Base-by-base conservation (phyloP, 2,329 filamentous ascomycete genomes). In the Xylaria sp. region DNA sequence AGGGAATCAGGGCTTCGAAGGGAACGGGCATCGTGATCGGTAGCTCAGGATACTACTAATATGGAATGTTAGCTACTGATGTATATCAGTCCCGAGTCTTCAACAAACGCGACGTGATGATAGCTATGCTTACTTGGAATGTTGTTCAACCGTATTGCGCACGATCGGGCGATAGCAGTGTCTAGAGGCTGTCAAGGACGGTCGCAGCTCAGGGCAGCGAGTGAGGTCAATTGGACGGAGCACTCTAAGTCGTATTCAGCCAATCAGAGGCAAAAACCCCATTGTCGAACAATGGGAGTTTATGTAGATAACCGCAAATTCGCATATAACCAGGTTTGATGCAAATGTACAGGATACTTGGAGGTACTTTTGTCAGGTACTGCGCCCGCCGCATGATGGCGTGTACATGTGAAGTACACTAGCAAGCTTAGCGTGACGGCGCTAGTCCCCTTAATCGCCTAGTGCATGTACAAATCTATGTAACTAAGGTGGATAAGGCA, bases 1-100 rank as follows among this genome's bases (percentile, higher is more conserved):
- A 87, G 49, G 84, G 84, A 74, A 87, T 77, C 66, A 87, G 71
- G 54, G 83, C 76, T 74, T 87, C 84, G 75, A 86, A 87, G 52
- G 84, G 84, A 65, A 87, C 75, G 61, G 82, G 81, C 84, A 87
- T 87, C 56, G 70, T 74, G 74, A 63, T 63, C 61, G 65, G 65
- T 50, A 56, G 50, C 39, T 16, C 53, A 52, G 55, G 58, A 50
- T 59, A 37, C 39, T 56, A 37, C 39, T 54, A 9, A n/a, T 52
- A 23, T 52, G 10, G 13, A 18, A 19, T 18, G 19, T 61, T 58
- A 61, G 55, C 53, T 47, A 6, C 16, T 54, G 4, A 11, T 7
- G n/a, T n/a, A 19, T 18, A 23, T 50, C n/a, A 49, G 13, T 13
- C 42, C 39, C 8, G 11, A 42, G 11, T 42, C 8, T 42, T 9